Evolutionary conservation across 179 eudicot genomes (phyloP), one percentile per base, ranked within the genome.

Genomic region (Corrigiola litoralis): DNA sequence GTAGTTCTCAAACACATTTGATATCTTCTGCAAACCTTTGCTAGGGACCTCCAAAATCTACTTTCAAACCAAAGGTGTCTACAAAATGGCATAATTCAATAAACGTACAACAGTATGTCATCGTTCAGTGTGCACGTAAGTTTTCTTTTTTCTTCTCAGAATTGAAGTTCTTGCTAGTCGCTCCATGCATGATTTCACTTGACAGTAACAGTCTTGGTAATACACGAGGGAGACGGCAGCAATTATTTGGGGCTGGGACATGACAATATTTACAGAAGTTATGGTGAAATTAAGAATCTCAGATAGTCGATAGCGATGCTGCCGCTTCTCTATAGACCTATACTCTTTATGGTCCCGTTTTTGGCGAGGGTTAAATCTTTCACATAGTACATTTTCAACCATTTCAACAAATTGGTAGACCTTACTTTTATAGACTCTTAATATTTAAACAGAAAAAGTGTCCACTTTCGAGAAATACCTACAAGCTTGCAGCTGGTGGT

Each of bases 281-380:
- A 32, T 9, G 12, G 45, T 29, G 14, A 46, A 47, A n/a, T 61
- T 44, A 9, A 34, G n/a, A 14, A 17, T 49, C 37, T 37, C 48
- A 52, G 24, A 52, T 52, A 49, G 32, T 41, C 52, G 69, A 65
- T 50, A 51, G 50, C 40, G 69, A 65, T 36, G 52, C 60, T 52
- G 49, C 60, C 34, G 21, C 13, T 13, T 28, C 42, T 31, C 5
- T 36, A 5, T 38, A 18, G 42, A n/a, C 16, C 40, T 16, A 1
- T 4, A 25, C n/a, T n/a, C n/a, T n/a, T n/a, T 25, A 65, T 65
- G 69, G 69, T 65, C 69, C 69, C 69, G 10, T 12, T 50, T 51
- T 37, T 9, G 23, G 13, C 16, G 44, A 11, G 11, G 3, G 23
- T 50, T 64, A 33, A 29, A 34, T 64, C 25, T 51, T 37, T 25